Evolutionary conservation across 1,139 yeast genomes (phyloP).

Genomic region (Geotrichum phurueaensis): DNA sequence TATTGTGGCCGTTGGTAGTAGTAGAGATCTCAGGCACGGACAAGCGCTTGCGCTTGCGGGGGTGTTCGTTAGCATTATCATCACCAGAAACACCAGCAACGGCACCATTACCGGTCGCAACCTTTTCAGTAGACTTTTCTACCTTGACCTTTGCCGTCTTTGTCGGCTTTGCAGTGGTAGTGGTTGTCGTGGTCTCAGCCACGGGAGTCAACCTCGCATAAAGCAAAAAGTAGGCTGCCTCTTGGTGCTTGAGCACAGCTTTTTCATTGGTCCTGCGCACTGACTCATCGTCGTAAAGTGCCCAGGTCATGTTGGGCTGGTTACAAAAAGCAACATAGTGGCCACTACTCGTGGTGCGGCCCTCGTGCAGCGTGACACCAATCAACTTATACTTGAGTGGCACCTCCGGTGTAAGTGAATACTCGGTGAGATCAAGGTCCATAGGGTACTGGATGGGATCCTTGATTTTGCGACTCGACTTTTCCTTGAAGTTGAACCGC

Average conservation of each 20-base stretch:
- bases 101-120: conserved; percentile 2
- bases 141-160: neutral
- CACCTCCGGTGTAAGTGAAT: conserved; percentile 38
- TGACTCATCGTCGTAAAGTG: conserved; percentile 88
- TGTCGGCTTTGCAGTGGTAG: neutral
- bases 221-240: conserved; percentile 77
- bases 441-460: conserved; percentile 79
- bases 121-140: neutral
- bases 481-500: conserved; percentile 54
- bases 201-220: conserved; percentile 46
- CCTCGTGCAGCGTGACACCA: conserved; percentile 92
- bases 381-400: conserved; percentile 65
- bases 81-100: neutral
- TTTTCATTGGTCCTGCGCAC: conserved; percentile 67
- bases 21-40: conserved; percentile 1
- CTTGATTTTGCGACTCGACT: conserved; percentile 72
- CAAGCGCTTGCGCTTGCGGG: conserved; percentile 2
- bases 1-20: neutral
- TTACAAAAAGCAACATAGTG: conserved; percentile 88
- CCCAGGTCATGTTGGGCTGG: conserved; percentile 83
- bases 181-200: neutral
- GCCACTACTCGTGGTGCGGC: conserved; percentile 86
- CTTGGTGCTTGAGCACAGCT: conserved; percentile 69
- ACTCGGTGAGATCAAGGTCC: conserved; percentile 64
- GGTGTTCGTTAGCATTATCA: neutral